Evolutionary conservation across 805 yeast genomes (phyloP), one percentile per base, ranked within the genome.

Genomic region (Candida patagonica): DNA sequence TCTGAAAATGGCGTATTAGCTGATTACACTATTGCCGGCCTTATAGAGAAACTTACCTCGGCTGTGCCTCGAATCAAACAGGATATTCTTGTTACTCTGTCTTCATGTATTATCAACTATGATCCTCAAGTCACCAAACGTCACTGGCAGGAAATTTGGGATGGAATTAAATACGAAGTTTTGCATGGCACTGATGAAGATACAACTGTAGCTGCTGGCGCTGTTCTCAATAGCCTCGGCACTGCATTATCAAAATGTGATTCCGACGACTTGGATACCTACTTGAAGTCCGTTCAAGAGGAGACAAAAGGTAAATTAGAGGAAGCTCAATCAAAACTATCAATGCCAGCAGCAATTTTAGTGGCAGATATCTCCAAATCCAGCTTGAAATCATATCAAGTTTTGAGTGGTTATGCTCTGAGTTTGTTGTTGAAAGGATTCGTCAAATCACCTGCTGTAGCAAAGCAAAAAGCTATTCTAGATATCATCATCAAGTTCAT

Each of bases 141-240:
- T 8, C 70, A 74, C 54, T 88, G 95, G 88, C 55, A 71, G 6
- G 71, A 79, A 1, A 54, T 89, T 4, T 92, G 95, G 95, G 81
- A 83, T 50, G 84, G 95, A 0, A 63, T 89, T 38, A 89, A 89
- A 56, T 87, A 75, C 56, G 96, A 89, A 58, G 70, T 89, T n/a
- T 63, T 89, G 42, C 95, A 89, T 56, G 79, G 78, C 30, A 84
- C 81, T n/a, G 74, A 69, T 16, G 64, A 59, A 32, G 66, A 62
- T 23, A 41, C 66, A 44, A 42, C 61, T 44, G 52, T 52, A 40
- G 50, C 65, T 7, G 67, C 78, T 0, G 53, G 78, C 19, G 47
- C 53, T 12, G 62, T 73, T 2, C 61, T 80, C 40, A 62, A 59
- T 40, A 51, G 66, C 1, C 56, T 86, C 5, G 63, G 72, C 15